A percentile compares a stretch with the other conserved stretches of the same genome.
These are phyloP conservation scores for Cunninghamia lanceolata DNA, from an alignment of 75 land plant species.

Conservation along the genomic window DNA sequence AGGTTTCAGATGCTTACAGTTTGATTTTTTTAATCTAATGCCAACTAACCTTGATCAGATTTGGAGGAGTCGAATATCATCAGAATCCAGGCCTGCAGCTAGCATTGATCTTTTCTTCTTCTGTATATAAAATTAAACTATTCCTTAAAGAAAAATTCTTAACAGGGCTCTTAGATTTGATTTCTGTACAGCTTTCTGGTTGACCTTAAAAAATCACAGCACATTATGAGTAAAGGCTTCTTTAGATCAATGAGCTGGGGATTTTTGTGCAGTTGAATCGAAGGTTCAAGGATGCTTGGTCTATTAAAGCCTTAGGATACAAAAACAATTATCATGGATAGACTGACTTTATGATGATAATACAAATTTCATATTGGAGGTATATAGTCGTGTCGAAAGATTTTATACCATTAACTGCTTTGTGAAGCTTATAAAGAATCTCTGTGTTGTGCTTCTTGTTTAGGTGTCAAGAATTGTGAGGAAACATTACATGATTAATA, in stretches of 20 bases:
- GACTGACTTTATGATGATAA: not conserved
- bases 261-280: not conserved
- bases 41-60: not conserved
- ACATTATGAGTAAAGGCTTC: not conserved
- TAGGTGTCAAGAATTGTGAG: not conserved
- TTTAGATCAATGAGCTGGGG: not conserved
- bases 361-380: not conserved
- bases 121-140: not conserved
- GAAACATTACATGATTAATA: not conserved
- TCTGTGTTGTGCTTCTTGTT: not conserved
- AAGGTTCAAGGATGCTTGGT: not conserved
- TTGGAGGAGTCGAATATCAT: not conserved
- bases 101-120: not conserved
- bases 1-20: not conserved
- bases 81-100: slow-evolving; percentile 1
- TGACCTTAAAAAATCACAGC: not conserved
- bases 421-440: not conserved
- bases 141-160: not conserved
- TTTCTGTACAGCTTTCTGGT: not conserved
- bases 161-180: not conserved
- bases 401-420: not conserved
- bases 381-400: not conserved
- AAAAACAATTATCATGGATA: not conserved
- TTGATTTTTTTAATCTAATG: not conserved
- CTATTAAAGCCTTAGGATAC: not conserved